Base-by-base conservation (phyloP, 768 basidiomycete genomes). In the Tulasnella sp. region DNA sequence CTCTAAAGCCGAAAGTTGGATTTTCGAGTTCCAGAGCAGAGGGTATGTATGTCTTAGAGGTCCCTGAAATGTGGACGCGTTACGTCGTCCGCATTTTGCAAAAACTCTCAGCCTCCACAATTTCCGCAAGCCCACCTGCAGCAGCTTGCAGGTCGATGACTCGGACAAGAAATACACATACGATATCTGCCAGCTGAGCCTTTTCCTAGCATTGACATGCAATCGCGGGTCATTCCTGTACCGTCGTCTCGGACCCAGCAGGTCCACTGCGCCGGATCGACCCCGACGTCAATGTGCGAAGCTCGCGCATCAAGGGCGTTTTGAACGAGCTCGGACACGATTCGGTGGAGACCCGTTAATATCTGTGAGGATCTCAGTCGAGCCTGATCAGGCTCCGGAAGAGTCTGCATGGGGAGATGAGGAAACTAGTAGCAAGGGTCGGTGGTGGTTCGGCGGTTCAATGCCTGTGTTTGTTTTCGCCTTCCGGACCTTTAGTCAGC, bases 161-260 rank as follows among this genome's bases (percentile, higher is more conserved):
- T 54, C 77, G 6, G 42, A 44, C 34, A 44, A 40, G 78, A 72
- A n/a, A 69, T 69, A 28, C 64, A 69, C 64, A 69, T 69, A 69
- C 64, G 64, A 69, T 16, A 87, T 93, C 82, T 84, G 95, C 94
- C 89, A 86, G 96, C 95, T 80, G 96, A 87, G 77, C 90, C 90
- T 48, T 86, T 86, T 7, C 89, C 91, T 11, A 97, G 86, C 22
- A 86, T 81, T 40, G 84, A 86, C 82, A 98, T 86, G 1, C 90
- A 90, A 8, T 89, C 89, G 84, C 89, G 90, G 50, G 86, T 86
- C 75, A 98, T 92, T 1, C 97, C 97, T 77, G 83, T 83, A 0
- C 97, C 97, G 84, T 98, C 90, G 86, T 99, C 97, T 83, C 89
- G 89, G 12, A 97, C 93, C 91, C 94, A 93, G 83, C 95, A 92